These are phyloP conservation scores for Neurospora discreta DNA, from an alignment of 495 filamentous ascomycete species.

Conservation along the genomic window DNA sequence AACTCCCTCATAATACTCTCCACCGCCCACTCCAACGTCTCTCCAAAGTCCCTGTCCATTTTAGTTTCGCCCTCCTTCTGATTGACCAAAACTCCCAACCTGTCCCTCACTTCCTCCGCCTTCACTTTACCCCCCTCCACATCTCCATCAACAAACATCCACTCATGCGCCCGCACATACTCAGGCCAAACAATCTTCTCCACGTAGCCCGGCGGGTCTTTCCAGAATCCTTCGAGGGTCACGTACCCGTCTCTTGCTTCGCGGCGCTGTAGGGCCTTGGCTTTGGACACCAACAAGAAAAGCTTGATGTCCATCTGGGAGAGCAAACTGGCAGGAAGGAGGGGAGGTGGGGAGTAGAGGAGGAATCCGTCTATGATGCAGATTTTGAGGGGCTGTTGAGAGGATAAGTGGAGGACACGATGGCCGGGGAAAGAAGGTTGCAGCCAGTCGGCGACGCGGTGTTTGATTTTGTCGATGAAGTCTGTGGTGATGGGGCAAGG, in stretches of 20 bases:
- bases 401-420: slow-evolving; percentile 40
- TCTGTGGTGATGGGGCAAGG: slow-evolving; percentile 31
- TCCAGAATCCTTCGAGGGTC: slow-evolving; percentile 85
- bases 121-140: slow-evolving; percentile 40
- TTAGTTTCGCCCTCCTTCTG: slow-evolving; percentile 18
- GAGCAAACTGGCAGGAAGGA: slow-evolving; percentile 29
- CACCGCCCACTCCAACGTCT: slow-evolving; percentile 44
- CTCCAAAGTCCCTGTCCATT: slow-evolving; percentile 38
- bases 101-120: slow-evolving; percentile 10
- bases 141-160: slow-evolving; percentile 58
- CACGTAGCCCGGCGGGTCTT: slow-evolving; percentile 86
- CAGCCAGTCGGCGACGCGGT: slow-evolving; percentile 32
- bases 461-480: slow-evolving; percentile 26
- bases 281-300: slow-evolving; percentile 56
- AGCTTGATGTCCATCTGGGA: slow-evolving; percentile 58
- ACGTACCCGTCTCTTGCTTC: slow-evolving; percentile 75
- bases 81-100: slow-evolving; percentile 26
- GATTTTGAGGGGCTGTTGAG: slow-evolving; percentile 13
- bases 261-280: slow-evolving; percentile 50
- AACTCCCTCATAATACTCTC: slow-evolving; percentile 34
- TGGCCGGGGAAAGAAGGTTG: slow-evolving; percentile 23
- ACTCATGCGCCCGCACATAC: slow-evolving; percentile 68
- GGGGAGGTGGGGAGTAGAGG: slow-evolving; percentile 45
- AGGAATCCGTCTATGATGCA: slow-evolving; percentile 78
- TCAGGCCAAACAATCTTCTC: slow-evolving; percentile 93